Percentiles rank a stretch among this genome's conserved stretches.
Evolutionary conservation across 306 rosid genomes (phyloP).

Genomic region (Prunus fruticosa): DNA sequence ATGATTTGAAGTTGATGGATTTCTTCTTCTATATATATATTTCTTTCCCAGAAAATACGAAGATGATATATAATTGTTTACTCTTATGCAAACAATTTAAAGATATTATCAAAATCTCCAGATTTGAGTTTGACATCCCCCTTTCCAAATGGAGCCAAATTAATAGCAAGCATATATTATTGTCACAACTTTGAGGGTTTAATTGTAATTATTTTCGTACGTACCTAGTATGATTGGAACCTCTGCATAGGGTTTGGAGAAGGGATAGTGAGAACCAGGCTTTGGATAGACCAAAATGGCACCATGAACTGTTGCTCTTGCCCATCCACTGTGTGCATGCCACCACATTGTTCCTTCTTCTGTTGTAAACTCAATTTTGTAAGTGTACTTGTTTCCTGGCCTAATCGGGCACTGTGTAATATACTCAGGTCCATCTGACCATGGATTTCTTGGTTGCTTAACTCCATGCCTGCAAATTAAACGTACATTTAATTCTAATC

Average conservation of each 20-base stretch:
- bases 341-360: conserved; percentile 65
- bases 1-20: too few species aligned
- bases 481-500: not conserved
- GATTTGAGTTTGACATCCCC: too few species aligned
- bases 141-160: too few species aligned
- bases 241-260: conserved; percentile 35
- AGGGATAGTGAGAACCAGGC: conserved; percentile 32
- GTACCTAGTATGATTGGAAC: conserved; percentile 49
- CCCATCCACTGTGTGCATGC: conserved; percentile 53
- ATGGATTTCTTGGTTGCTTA: conserved; percentile 49
- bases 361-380: conserved; percentile 33
- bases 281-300: conserved; percentile 44
- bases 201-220: too few species aligned
- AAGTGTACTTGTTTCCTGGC: conserved; percentile 37
- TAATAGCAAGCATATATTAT: too few species aligned
- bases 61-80: too few species aligned
- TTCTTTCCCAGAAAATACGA: too few species aligned
- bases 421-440: conserved; percentile 65
- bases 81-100: too few species aligned
- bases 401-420: conserved; percentile 56
- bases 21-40: too few species aligned
- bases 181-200: too few species aligned
- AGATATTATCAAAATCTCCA: too few species aligned
- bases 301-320: conserved; percentile 47
- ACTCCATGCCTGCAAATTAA: conserved; percentile 53